phyloP scores from a whole-genome alignment of 1,284 basidiomycete genomes.

The Pascua sp. region DNA sequence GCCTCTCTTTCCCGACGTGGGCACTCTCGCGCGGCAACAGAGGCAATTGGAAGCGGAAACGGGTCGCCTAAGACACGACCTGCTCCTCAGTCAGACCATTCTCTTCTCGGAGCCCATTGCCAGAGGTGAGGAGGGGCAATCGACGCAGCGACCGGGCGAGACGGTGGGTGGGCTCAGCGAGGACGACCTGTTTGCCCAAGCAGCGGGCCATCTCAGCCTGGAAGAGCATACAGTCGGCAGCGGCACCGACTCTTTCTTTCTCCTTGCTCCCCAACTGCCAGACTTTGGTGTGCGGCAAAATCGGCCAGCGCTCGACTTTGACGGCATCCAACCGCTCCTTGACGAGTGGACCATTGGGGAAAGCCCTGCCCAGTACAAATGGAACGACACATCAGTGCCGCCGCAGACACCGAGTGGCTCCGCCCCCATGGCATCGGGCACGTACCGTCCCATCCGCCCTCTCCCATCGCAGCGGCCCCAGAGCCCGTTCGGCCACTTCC shows the following conservation, averaged over 20 bases:
- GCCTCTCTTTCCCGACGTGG: too few species aligned
- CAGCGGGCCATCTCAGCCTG: conserved; percentile 28
- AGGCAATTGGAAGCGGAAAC: too few species aligned
- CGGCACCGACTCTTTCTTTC: neutral
- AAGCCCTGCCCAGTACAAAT: conserved; percentile 19
- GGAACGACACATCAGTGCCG: conserved; percentile 8
- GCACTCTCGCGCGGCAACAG: too few species aligned
- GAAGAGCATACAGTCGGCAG: neutral
- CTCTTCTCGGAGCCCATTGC: neutral
- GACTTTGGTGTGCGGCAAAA: neutral
- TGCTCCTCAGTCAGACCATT: neutral
- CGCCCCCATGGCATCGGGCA: too few species aligned
- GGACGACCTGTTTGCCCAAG: conserved; percentile 32
- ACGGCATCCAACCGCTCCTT: conserved; percentile 13
- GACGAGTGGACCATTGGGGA: conserved; percentile 29
- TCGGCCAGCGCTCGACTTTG: neutral
- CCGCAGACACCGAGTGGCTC: too few species aligned
- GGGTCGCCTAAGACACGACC: neutral
- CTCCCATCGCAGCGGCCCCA: too few species aligned
- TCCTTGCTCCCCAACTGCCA: neutral
- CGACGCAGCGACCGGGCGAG: neutral
- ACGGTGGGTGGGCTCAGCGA: neutral
- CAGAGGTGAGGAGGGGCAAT: too few species aligned
- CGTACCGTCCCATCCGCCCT: too few species aligned
- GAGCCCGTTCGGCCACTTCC: too few species aligned